Conservation (phyloP, 1,139 yeast species). For the Geotrichum carabidarum region DNA sequence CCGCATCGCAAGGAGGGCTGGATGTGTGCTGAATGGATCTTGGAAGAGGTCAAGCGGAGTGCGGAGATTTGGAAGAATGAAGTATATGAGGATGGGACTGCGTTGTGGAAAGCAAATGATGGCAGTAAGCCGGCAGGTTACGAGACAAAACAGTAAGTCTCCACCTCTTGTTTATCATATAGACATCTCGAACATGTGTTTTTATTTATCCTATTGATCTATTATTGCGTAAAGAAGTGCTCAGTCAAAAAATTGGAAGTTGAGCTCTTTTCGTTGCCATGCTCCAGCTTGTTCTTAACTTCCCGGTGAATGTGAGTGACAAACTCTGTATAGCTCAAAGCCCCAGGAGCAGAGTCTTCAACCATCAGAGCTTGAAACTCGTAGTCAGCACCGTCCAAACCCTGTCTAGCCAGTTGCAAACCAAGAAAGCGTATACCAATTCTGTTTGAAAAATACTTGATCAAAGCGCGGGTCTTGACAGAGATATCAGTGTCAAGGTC, state of each 20-base stretch:
- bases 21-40: constrained; percentile 43
- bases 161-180: not conserved
- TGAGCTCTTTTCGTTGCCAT: constrained; percentile 21
- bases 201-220: not conserved
- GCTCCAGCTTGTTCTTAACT: constrained; percentile 32
- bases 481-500: constrained; percentile 65
- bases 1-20: constrained; percentile 48
- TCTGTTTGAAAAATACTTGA: constrained; percentile 46
- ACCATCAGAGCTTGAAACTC: constrained; percentile 58
- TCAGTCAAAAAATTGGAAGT: constrained; percentile 17
- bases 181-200: not conserved
- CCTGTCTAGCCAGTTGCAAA: constrained; percentile 60
- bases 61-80: constrained; percentile 51
- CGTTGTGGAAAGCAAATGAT: constrained; percentile 42
- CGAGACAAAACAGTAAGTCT: not conserved
- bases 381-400: constrained; percentile 56
- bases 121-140: constrained; percentile 16
- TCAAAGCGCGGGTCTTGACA: constrained; percentile 57
- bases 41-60: constrained; percentile 42
- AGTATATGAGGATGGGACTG: constrained; percentile 39
- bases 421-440: constrained; percentile 45
- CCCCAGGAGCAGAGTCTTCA: constrained; percentile 50
- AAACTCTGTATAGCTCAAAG: constrained; percentile 32
- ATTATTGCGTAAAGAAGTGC: constrained; percentile 14
- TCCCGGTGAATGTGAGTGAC: constrained; percentile 34